phyloP scores from a whole-genome alignment of 1,284 basidiomycete genomes.

The Takashimella koratensis region DNA sequence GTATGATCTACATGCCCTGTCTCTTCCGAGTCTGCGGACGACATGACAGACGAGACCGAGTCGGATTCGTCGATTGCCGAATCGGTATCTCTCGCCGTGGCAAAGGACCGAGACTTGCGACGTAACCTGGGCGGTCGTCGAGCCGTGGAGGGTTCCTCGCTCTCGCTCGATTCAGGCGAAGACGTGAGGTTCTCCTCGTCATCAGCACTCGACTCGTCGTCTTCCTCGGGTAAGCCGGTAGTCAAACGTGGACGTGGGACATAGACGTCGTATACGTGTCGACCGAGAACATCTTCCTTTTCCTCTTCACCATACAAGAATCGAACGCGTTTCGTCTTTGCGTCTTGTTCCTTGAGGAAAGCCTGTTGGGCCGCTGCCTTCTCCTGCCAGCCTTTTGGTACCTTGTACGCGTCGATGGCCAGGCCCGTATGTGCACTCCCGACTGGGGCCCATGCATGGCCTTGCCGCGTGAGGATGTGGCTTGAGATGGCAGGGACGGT shows the following conservation, averaged over 20 bases:
- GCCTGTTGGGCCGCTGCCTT: slow-evolving; percentile 57
- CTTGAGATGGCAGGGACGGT: slow-evolving; percentile 20
- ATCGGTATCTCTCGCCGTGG: slow-evolving; percentile 8
- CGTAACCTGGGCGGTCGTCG: slow-evolving; percentile 5
- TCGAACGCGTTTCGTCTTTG: slow-evolving; percentile 60
- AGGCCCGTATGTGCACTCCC: slow-evolving; percentile 57
- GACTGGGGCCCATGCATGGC: slow-evolving; percentile 63
- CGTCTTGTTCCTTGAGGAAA: slow-evolving; percentile 71
- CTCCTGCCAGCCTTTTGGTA: slow-evolving; percentile 59
- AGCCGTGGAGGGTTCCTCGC: background rate
- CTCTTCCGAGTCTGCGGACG: background rate
- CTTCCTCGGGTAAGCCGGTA: background rate
- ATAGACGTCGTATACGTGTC: slow-evolving; percentile 30
- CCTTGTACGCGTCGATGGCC: slow-evolving; percentile 65
- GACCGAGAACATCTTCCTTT: slow-evolving; percentile 10
- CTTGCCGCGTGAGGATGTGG: slow-evolving; percentile 20
- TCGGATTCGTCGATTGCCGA: slow-evolving; percentile 23
- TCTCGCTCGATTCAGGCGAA: slow-evolving; percentile 5
- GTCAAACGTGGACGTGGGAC: slow-evolving; percentile 24
- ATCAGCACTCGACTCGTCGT: background rate
- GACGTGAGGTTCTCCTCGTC: slow-evolving; percentile 2
- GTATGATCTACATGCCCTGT: background rate
- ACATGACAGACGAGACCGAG: slow-evolving; percentile 6
- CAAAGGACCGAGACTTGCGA: slow-evolving; percentile 5
- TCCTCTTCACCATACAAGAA: slow-evolving; percentile 54